Evolutionary conservation across 2,329 filamentous ascomycete genomes (phyloP), one percentile per base, ranked within the genome.

Genomic region (Beauveria australis): DNA sequence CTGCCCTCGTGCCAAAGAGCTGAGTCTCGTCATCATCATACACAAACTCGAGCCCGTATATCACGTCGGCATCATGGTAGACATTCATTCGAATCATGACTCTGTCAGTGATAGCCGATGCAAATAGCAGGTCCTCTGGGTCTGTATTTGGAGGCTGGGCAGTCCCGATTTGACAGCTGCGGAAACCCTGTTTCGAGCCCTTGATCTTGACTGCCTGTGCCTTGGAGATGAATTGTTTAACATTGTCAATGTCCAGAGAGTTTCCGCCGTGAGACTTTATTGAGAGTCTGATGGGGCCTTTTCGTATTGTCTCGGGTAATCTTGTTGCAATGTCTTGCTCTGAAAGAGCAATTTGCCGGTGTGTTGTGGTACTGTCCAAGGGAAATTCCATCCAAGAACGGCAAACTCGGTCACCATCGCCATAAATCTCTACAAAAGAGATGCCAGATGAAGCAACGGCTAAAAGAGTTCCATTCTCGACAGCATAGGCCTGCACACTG

Each of bases 11-110:
- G 46, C 94, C 94, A 77, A 99, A 95, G 3, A 97, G 73, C 70
- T 97, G 91, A 59, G 81, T 88, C 1, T 89, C 88, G 18, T 84
- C 82, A 72, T 97, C 92, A 68, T 97, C 93, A 70, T 96, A 97
- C 62, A 89, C 80, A 73, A 99, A 97, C 72, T 97, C 93, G 22
- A 99, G 74, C 0, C 94, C 94, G 71, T 96, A 89, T 14, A 97
- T 70, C 4, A 88, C 88, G 62, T 80, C 78, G 2, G 89, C 91
- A 46, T 59, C 57, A 67, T 91, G 87, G 69, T 92, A 95, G 16
- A 96, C 80, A 62, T 85, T 82, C 61, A 97, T 82, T 5, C 84
- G 84, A 1, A 85, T 87, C 64, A 97, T 78, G 33, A 96, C 81
- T 64, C 92, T 88, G 64, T 86, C 83, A 44, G 83, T 81, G 52